These are phyloP conservation scores for Triticum turgidum DNA, from an alignment of 176 grass and related monocot species.

Conservation along the genomic window DNA sequence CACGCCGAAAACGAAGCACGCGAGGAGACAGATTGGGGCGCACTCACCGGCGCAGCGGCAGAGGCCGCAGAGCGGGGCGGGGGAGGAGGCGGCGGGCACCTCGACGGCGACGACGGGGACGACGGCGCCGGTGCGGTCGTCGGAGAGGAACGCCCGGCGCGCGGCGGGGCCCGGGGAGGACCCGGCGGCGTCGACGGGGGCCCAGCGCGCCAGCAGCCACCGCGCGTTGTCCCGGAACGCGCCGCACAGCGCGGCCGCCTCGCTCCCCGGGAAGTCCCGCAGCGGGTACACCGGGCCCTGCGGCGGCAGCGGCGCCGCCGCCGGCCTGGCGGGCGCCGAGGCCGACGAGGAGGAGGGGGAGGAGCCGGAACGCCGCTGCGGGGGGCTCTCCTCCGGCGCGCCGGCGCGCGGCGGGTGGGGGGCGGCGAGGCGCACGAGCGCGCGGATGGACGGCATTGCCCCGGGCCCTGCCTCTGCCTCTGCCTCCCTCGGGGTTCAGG, in stretches of 20 bases:
- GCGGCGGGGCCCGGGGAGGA: not conserved
- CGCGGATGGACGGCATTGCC: conserved; percentile 58
- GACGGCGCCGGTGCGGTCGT: conserved; percentile 43
- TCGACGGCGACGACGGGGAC: conserved; percentile 68
- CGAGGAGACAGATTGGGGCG: not conserved
- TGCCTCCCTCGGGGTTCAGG: not conserved
- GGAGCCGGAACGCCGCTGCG: not conserved
- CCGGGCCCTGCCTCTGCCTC: not conserved
- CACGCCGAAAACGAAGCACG: not conserved
- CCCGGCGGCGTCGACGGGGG: not conserved
- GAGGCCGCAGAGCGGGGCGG: conserved; percentile 53
- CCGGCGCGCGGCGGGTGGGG: not conserved
- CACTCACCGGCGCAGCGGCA: conserved; percentile 69
- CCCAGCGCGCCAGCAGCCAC: conserved; percentile 54
- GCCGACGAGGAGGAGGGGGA: conserved; percentile 17
- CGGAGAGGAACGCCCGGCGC: conserved; percentile 57
- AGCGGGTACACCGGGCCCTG: conserved; percentile 49
- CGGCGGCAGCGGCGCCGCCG: not conserved
- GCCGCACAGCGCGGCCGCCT: conserved; percentile 45
- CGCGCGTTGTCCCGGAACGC: conserved; percentile 74
- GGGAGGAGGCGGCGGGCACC: conserved; percentile 41
- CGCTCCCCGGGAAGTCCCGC: conserved; percentile 55
- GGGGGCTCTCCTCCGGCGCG: not conserved
- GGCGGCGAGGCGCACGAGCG: conserved; percentile 34
- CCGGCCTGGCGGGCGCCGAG: not conserved